Percentiles rank a stretch among this genome's conserved stretches.
These are phyloP conservation scores for Moricandia arvensis DNA, from an alignment of 345 rosid species.

Conservation along the genomic window DNA sequence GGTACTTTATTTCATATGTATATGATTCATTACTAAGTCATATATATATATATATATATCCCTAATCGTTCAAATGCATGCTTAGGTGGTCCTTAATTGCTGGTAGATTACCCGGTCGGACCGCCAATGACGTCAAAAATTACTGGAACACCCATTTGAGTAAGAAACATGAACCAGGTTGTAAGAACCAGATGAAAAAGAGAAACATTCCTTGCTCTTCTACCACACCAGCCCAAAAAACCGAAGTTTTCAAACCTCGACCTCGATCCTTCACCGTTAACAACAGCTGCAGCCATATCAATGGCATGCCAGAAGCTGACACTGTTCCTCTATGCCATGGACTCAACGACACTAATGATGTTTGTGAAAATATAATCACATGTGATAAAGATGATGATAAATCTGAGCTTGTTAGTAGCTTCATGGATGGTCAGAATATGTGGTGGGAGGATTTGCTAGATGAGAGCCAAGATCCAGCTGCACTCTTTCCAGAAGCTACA, in stretches of 20 bases:
- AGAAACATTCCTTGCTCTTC: not conserved
- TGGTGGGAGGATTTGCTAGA: conserved; percentile 32
- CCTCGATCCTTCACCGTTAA: conserved; percentile 29
- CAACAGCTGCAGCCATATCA: not conserved
- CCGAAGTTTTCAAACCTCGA: conserved; percentile 31
- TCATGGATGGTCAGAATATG: conserved; percentile 13
- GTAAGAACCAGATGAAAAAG: conserved; percentile 17
- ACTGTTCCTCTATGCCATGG: not conserved
- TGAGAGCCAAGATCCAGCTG: conserved; percentile 3
- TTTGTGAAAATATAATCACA: conserved; percentile 9
- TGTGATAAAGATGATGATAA: conserved; percentile 6
- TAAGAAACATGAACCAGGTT: conserved; percentile 35
- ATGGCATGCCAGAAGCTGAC: not conserved
- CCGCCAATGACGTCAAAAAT: conserved; percentile 59
- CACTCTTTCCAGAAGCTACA: not conserved
- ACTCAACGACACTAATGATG: not conserved
- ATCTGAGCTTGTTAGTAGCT: not conserved
- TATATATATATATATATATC: not conserved
- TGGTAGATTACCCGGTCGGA: conserved; percentile 54
- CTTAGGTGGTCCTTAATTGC: conserved; percentile 58
- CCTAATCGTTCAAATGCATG: not conserved
- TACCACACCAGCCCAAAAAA: conserved; percentile 2
- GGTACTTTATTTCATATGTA: not conserved
- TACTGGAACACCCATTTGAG: conserved; percentile 57
- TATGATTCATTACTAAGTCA: not conserved